Conservation (phyloP, 2,329 filamentous ascomycete genomes). For the Exophiala phaeomuriformis region DNA sequence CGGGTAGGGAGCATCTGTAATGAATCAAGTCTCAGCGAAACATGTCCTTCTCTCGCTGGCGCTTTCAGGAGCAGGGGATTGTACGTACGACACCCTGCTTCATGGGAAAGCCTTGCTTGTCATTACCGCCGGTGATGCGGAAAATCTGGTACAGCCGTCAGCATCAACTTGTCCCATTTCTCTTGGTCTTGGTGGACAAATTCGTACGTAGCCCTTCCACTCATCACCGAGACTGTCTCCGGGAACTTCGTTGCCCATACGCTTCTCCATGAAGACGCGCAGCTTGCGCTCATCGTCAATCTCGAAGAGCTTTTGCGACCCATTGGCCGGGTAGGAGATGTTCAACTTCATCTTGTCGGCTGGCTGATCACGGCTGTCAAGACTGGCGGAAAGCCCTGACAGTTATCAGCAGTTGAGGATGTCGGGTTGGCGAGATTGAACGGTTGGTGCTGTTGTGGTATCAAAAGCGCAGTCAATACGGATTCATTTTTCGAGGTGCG, state of each 20-base stretch:
- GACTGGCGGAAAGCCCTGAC: slow-evolving; percentile 34
- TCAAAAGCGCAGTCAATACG: not conserved
- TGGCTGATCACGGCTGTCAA: slow-evolving; percentile 33
- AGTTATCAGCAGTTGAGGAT: slow-evolving; percentile 33
- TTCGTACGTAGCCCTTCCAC: slow-evolving; percentile 99
- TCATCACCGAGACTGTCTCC: slow-evolving; percentile 95
- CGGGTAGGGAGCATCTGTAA: slow-evolving; percentile 80
- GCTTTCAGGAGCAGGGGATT: slow-evolving; percentile 28
- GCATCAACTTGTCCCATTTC: not conserved
- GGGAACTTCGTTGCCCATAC: slow-evolving; percentile 67
- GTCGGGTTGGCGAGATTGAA: slow-evolving; percentile 24
- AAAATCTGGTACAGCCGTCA: slow-evolving; percentile 25
- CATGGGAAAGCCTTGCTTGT: slow-evolving; percentile 99
- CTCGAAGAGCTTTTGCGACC: slow-evolving; percentile 98
- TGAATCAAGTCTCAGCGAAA: slow-evolving; percentile 27
- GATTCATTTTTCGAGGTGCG: slow-evolving; percentile 4
- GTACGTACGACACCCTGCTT: slow-evolving; percentile 83
- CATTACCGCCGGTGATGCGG: slow-evolving; percentile 94
- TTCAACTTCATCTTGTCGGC: slow-evolving; percentile 60
- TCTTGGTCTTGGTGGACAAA: not conserved
- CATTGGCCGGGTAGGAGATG: slow-evolving; percentile 92
- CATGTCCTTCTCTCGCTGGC: slow-evolving; percentile 19
- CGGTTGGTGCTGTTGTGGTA: not conserved
- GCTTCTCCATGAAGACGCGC: slow-evolving; percentile 97
- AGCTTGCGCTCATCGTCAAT: slow-evolving; percentile 99